phyloP scores from a whole-genome alignment of 106 monocot genomes.

The Allium cepa region DNA sequence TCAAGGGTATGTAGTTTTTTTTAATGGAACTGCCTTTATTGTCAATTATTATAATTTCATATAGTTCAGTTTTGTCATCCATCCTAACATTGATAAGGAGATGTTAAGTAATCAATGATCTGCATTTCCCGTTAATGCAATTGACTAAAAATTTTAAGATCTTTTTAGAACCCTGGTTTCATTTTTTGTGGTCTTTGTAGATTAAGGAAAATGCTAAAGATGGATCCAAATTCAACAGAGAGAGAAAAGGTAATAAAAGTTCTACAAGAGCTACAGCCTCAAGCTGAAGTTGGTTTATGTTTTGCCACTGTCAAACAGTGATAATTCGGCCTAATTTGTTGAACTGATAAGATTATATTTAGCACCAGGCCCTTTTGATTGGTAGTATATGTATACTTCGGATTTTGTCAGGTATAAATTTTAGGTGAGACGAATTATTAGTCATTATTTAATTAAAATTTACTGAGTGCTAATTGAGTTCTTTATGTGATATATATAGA shows the following conservation, averaged over 20 bases:
- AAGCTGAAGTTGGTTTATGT: constrained; percentile 83
- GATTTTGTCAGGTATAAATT: too few species aligned
- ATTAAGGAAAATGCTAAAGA: constrained; percentile 56
- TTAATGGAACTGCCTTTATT: neutral
- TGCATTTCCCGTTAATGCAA: neutral
- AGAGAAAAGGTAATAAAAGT: constrained; percentile 56
- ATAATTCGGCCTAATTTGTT: neutral
- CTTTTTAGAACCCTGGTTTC: neutral
- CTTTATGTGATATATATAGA: too few species aligned
- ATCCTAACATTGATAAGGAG: neutral
- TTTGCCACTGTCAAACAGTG: constrained; percentile 80
- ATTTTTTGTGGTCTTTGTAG: constrained; percentile 15
- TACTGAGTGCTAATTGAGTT: too few species aligned
- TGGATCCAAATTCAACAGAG: constrained; percentile 14
- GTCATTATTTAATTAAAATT: too few species aligned
- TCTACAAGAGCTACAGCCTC: constrained; percentile 80
- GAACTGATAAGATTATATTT: too few species aligned
- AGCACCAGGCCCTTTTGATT: too few species aligned
- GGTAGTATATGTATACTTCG: too few species aligned
- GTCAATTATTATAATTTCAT: neutral
- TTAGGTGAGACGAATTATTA: too few species aligned
- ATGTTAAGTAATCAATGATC: neutral
- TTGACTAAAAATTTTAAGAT: neutral
- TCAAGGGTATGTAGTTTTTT: constrained; percentile 48
- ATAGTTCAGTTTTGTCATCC: neutral